These are phyloP conservation scores for Arthrobotrys iridis DNA, from an alignment of 2,329 filamentous ascomycete genomes.

Conservation along the genomic window DNA sequence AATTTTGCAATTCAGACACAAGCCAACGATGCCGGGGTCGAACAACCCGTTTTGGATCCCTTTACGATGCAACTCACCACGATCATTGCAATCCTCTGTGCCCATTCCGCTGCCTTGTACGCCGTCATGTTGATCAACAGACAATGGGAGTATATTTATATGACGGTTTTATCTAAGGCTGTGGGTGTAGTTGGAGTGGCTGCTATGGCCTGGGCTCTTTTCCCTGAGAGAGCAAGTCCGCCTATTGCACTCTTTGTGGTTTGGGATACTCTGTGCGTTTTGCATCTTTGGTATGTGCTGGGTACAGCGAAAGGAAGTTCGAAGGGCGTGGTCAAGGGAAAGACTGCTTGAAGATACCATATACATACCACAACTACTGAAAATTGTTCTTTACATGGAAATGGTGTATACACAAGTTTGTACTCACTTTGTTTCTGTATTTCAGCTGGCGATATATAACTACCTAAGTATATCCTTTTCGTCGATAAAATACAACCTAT, in stretches of 20 bases:
- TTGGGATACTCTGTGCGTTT: conserved; percentile 45
- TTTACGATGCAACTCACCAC: conserved; percentile 46
- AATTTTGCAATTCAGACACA: conserved; percentile 39
- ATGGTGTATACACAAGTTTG: neutral
- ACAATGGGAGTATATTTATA: conserved; percentile 51
- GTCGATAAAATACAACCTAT: too few relatives aligned
- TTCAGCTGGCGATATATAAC: too few relatives aligned
- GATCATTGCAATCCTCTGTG: conserved; percentile 45
- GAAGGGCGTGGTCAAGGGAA: conserved; percentile 29
- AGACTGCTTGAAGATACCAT: conserved; percentile 1
- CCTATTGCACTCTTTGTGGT: conserved; percentile 50
- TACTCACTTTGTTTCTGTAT: neutral
- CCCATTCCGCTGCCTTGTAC: conserved; percentile 46
- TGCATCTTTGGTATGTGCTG: conserved; percentile 47
- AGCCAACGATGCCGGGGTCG: conserved; percentile 14
- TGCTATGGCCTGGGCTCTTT: conserved; percentile 31
- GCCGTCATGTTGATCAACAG: conserved; percentile 36
- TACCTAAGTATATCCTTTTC: too few relatives aligned
- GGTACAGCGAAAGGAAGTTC: conserved; percentile 47
- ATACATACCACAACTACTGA: neutral
- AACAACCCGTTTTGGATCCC: conserved; percentile 33
- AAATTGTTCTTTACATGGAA: too few relatives aligned
- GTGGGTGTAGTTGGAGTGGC: conserved; percentile 36
- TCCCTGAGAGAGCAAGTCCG: conserved; percentile 46
- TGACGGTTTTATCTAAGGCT: conserved; percentile 44